phyloP scores from a whole-genome alignment of 306 rosid genomes.

The Mimosa pudica region DNA sequence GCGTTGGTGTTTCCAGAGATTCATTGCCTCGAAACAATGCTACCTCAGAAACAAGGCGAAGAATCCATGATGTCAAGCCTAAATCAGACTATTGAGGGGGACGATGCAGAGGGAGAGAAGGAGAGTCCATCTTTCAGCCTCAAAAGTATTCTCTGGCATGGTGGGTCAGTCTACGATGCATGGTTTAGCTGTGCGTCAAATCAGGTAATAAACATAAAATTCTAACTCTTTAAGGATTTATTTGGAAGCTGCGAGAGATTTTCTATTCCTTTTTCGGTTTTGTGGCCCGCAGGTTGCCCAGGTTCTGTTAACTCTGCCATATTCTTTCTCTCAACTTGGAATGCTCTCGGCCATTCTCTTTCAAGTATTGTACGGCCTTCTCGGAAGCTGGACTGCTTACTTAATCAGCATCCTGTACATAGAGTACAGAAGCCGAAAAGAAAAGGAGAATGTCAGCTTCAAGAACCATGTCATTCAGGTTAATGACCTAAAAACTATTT shows the following conservation, averaged over 20 bases:
- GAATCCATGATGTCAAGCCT: slow-evolving; percentile 59
- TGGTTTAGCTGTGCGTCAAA: slow-evolving; percentile 94
- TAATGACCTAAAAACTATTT: neutral
- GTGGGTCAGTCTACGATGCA: slow-evolving; percentile 88
- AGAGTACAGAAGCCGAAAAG: slow-evolving; percentile 76
- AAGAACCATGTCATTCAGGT: slow-evolving; percentile 93
- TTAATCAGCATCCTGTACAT: slow-evolving; percentile 78
- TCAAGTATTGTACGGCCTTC: slow-evolving; percentile 71
- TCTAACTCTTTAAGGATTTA: neutral
- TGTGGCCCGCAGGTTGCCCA: slow-evolving; percentile 71
- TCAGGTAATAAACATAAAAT: slow-evolving; percentile 49
- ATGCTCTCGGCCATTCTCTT: slow-evolving; percentile 71
- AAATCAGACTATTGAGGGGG: slow-evolving; percentile 44
- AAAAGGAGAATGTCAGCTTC: slow-evolving; percentile 82
- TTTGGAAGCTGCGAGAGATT: slow-evolving; percentile 7
- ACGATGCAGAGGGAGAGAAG: slow-evolving; percentile 57
- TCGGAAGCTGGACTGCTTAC: slow-evolving; percentile 93
- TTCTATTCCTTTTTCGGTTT: neutral
- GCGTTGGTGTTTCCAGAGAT: slow-evolving; percentile 29
- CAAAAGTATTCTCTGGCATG: slow-evolving; percentile 71
- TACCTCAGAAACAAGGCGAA: slow-evolving; percentile 61
- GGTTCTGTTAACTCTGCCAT: slow-evolving; percentile 81
- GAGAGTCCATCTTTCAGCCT: slow-evolving; percentile 44
- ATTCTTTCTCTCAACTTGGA: slow-evolving; percentile 87
- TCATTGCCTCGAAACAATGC: slow-evolving; percentile 43